These are phyloP conservation scores for Cladosporium phlei DNA, from an alignment of 2,329 filamentous ascomycete genomes.

Conservation along the genomic window DNA sequence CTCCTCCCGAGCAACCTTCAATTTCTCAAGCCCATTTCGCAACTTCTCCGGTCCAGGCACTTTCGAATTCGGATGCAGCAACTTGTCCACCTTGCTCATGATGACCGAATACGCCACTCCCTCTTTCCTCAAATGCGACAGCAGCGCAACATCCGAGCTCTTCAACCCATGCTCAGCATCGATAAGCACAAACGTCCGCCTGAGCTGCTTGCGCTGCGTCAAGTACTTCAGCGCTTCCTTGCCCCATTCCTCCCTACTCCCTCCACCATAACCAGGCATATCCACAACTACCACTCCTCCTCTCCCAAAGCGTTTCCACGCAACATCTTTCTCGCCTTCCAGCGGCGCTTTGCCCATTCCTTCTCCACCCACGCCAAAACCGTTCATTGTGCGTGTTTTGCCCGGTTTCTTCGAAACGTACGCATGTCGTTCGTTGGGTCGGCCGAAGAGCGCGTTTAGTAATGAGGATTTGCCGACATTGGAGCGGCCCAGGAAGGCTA, in stretches of 20 bases:
- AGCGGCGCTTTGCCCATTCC: conserved; percentile 19
- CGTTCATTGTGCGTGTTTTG: conserved; percentile 61
- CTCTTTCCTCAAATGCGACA: conserved; percentile 52
- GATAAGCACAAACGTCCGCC: conserved; percentile 60
- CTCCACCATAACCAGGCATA: conserved; percentile 67
- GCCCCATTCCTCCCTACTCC: conserved; percentile 59
- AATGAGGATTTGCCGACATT: conserved; percentile 67
- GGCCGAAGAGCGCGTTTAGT: conserved; percentile 58
- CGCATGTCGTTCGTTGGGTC: conserved; percentile 40
- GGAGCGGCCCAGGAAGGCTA: conserved; percentile 63
- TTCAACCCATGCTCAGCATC: conserved; percentile 62
- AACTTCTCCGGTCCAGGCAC: conserved; percentile 21
- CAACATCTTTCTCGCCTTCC: conserved; percentile 25
- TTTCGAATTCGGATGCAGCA: conserved; percentile 38
- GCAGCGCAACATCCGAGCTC: conserved; percentile 52
- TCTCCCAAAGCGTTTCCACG: conserved; percentile 36
- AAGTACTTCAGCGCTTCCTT: conserved; percentile 65
- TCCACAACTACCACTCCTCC: conserved; percentile 58
- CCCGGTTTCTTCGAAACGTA: conserved; percentile 57
- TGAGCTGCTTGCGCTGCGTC: conserved; percentile 56
- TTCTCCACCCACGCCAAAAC: conserved; percentile 53
- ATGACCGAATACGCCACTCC: conserved; percentile 61
- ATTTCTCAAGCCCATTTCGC: conserved; percentile 25
- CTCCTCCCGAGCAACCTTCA: conserved; percentile 38
- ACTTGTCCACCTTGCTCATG: conserved; percentile 61